phyloP scores from a whole-genome alignment of 768 basidiomycete genomes.

The Pisolithus sp. region DNA sequence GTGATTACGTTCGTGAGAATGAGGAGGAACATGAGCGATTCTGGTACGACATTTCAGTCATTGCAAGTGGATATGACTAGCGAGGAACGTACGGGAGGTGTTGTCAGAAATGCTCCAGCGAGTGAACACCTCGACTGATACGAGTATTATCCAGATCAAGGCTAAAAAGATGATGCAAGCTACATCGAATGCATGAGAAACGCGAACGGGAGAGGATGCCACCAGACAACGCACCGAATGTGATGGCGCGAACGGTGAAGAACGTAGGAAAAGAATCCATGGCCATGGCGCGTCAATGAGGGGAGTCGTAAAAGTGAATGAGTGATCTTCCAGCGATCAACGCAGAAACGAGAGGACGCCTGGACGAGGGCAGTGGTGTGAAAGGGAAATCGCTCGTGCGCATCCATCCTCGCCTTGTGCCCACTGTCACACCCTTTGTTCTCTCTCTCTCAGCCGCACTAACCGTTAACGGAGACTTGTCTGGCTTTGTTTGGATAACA shows the following conservation, averaged over 20 bases:
- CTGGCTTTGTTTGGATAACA: too few relatives aligned
- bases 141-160: constrained; percentile 43
- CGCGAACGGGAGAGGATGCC: not conserved
- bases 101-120: constrained; percentile 41
- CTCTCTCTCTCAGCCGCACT: too few relatives aligned
- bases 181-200: constrained; percentile 13
- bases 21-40: constrained; percentile 40
- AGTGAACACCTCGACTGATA: constrained; percentile 40
- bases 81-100: constrained; percentile 39
- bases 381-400: not conserved
- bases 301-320: not conserved
- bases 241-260: constrained; percentile 22
- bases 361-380: constrained; percentile 7
- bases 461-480: too few relatives aligned
- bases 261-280: constrained; percentile 29
- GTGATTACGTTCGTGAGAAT: constrained; percentile 36
- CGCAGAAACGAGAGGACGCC: constrained; percentile 14
- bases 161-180: constrained; percentile 38
- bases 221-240: constrained; percentile 21
- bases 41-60: constrained; percentile 21
- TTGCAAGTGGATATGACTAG: not conserved
- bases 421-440: too few relatives aligned
- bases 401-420: too few relatives aligned
- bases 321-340: constrained; percentile 17
- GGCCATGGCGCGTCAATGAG: not conserved